Evolutionary conservation across 306 rosid genomes (phyloP), one percentile per base, ranked within the genome.

Genomic region (Vigna unguiculata): DNA sequence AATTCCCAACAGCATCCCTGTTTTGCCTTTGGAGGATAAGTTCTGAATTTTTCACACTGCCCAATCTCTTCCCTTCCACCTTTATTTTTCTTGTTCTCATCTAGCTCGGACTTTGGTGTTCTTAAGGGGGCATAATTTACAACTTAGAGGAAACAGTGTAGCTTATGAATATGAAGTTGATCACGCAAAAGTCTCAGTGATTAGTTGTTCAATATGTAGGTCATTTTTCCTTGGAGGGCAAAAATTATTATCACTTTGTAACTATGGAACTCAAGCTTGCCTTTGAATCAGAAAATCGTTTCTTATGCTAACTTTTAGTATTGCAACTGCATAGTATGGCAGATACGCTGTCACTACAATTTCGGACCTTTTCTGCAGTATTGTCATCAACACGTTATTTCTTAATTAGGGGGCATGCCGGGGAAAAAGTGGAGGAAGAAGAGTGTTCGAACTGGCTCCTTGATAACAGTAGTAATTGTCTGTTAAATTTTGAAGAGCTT

Each of bases 51-150:
- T 43, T 36, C 49, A 24, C 58, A 40, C 16, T 46, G 7, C 48
- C 68, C n/a, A 43, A n/a, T 9, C 69, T 59, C 61, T 15, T 38
- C 20, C 51, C 24, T 55, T 32, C 64, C 40, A 63, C 9, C 8
- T 68, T 45, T 57, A 34, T 36, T 16, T 79, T 58, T 78, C 59
- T 48, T 57, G 67, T 82, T 58, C 72, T 67, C 72, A 15, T 78
- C 46, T 36, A 36, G 19, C 55, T 45, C 64, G 63, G 22, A 64
- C 19, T 19, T 21, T 36, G 38, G 30, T 58, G n/a, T 77, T 53
- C 51, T 43, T 34, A 60, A 30, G 54, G 69, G 69, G 60, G 25
- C 62, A 66, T 24, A 13, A 54, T 38, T 63, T 16, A 47, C 71
- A 46, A 60, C 59, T 24, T 19, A 5, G 59, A 69, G 78, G 62